phyloP scores from a whole-genome alignment of 2,329 filamentous ascomycete species.

The Alternaria solani region DNA sequence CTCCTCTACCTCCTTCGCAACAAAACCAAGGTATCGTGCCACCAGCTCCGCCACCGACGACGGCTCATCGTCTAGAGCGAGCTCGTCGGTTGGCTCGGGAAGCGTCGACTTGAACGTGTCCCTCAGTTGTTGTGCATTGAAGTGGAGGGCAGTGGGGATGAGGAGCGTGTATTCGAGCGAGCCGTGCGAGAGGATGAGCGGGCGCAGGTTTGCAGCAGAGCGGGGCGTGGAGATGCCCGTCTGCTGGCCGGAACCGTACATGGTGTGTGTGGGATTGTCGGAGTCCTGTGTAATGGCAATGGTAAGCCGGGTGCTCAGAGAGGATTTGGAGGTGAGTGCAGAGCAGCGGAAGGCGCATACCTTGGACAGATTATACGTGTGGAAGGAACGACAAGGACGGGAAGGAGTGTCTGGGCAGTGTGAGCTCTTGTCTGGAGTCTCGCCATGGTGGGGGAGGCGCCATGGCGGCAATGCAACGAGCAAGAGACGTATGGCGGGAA shows the following conservation, averaged over 20 bases:
- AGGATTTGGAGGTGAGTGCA: background rate
- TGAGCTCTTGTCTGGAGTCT: slow-evolving; percentile 25
- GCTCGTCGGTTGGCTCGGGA: slow-evolving; percentile 91
- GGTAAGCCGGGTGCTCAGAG: slow-evolving; percentile 19
- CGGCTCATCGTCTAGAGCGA: slow-evolving; percentile 98
- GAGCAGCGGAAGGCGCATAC: slow-evolving; percentile 19
- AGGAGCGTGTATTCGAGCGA: slow-evolving; percentile 96
- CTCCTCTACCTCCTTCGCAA: slow-evolving; percentile 88
- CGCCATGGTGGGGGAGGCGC: slow-evolving; percentile 18
- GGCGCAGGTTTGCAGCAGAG: slow-evolving; percentile 90
- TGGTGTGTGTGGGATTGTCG: slow-evolving; percentile 25
- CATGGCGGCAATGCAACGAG: slow-evolving; percentile 3
- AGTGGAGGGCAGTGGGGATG: slow-evolving; percentile 93
- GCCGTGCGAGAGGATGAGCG: slow-evolving; percentile 89
- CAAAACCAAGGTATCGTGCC: slow-evolving; percentile 89
- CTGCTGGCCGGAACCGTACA: slow-evolving; percentile 91
- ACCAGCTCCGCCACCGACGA: slow-evolving; percentile 93
- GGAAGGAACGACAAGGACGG: slow-evolving; percentile 31
- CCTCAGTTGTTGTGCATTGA: slow-evolving; percentile 93
- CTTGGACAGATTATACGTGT: slow-evolving; percentile 21
- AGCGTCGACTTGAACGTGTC: slow-evolving; percentile 86
- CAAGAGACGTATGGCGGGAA: background rate
- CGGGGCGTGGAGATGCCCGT: slow-evolving; percentile 97
- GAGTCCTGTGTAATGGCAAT: slow-evolving; percentile 12
- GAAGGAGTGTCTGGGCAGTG: slow-evolving; percentile 31